Base-by-base conservation (phyloP, 306 rosid genomes). In the Cotoneaster glaucophyllus region DNA sequence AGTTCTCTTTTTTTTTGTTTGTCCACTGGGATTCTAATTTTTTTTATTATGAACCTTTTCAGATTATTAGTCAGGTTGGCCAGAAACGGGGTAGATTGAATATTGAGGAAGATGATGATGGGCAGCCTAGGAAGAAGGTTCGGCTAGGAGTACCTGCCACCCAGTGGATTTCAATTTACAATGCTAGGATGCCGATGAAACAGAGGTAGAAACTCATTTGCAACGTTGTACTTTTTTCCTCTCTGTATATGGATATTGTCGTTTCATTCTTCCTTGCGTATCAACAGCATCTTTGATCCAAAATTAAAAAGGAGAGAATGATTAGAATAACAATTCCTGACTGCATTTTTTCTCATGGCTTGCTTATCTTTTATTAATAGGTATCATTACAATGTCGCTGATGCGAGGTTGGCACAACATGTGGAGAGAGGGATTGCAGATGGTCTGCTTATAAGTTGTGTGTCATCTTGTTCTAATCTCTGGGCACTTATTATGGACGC, bases 401-500 rank as follows among this genome's bases (percentile, higher is more conserved):
- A 94, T 87, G 81, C 84, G 67, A 87, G 97, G 77, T 84, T 94
- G 87, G 86, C 86, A 4, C 98, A 91, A 71, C 98, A 91, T 78
- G 92, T 94, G 62, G 98, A 94, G 72, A 94, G 90, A 84, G 98
- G 98, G 61, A 80, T 90, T 88, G 91, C 96, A 67, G 98, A 94
- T 83, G 97, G 97, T 61, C 89, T 94, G 79, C 96, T 87, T 67
- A 94, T 94, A 67, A 91, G 94, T 76, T 94, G 97, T 57, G 98
- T 94, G 74, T 81, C 97, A 29, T 94, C 97, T 52, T 91, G 97
- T 79, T 86, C 97, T 77, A 90, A 88, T 88, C 94, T 91, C 31
- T 94, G 98, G 98, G 97, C 98, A 41, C 96, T 94, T 69, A 94
- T 94, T 73, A 94, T 94, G 98, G 98, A 94, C 73, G 97, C 97